Base-by-base conservation (phyloP, 2,329 filamentous ascomycete species). In the Talaromyces sp. region DNA sequence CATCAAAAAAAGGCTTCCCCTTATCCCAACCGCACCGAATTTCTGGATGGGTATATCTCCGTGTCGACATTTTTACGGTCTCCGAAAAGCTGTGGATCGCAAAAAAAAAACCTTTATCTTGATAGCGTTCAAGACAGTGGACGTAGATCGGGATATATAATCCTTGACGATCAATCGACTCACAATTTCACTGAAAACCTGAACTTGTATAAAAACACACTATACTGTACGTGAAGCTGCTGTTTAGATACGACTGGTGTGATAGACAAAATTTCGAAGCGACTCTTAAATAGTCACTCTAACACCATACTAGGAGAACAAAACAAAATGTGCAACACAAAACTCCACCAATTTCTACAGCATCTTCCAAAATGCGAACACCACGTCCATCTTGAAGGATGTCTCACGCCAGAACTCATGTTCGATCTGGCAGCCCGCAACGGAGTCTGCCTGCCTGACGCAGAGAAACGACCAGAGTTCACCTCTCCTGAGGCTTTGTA, bases 291-390 rank as follows among this genome's bases (percentile, higher is more conserved):
- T 57, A 58, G 13, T 24, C 22, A 27, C 2, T 31, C 22, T 22
- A 39, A 57, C 22, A n/a, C 13, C 14, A 14, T 14, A 31, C 7
- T 4, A 27, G n/a, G 41, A 24, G 6, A 16, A 62, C 14, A 39
- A 39, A 33, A 37, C 31, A 57, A 47, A 50, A 66, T 66, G 65
- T 66, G 65, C 50, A 62, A 62, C 11, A 64, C 47, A 45, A 61
- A 78, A 14, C 76, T 87, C 60, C 86, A 88, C 77, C 75, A 81
- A 49, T 87, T 91, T 74, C 82, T 93, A 43, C 77, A 80, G 60
- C 83, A 83, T 37, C 84, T 93, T 35, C 90, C 90, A 68, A 93
- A 93, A 81, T 91, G 89, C 78, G 91, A 94, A 75, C 90, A 93
- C 73, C 91, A 93, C 78, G 85, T 93, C 62, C 91, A 94, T 74